Base-by-base conservation (phyloP, 2,329 filamentous ascomycete species). In the Emmonsiellopsis sp. region DNA sequence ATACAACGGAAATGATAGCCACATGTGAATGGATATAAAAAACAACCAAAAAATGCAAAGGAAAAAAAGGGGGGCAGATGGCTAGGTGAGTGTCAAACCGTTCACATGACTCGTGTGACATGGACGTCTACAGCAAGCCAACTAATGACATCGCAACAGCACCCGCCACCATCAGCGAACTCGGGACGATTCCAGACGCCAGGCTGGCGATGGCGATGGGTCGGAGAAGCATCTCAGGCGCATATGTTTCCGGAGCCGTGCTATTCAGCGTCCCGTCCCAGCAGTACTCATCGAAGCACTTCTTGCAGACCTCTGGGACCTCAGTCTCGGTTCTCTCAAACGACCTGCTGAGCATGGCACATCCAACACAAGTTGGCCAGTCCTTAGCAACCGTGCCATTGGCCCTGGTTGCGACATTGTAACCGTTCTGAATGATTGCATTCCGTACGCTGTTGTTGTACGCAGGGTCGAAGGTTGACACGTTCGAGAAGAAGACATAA, bases 311-410 rank as follows among this genome's bases (percentile, higher is more conserved):
- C 0, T 79, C 75, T 0, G 92, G 92, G 1, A 91, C 77, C 0
- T 72, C 57, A 0, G 85, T 86, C 14, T 77, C 76, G 0, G 88
- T 92, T 49, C 88, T 80, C 56, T 82, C 76, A 59, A 93, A 80
- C 60, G 85, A 89, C 56, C 92, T 81, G 51, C 80, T 81, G 13
- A 97, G 77, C 40, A 95, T 84, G 5, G 92, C 93, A 70, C 93
- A 98, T 21, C 85, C 89, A 4, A 95, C 86, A 62, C 92, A 98
- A 1, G 82, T 77, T 0, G 86, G 77, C 92, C 93, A 98, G 57
- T 85, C 70, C 2, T 71, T 61, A 66, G 94, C 86, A 2, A 84
- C 65, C 0, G 88, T 91, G 49, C 78, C 81, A 71, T 97, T 96
- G 50, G 81, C 88, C 75, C 86, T 85, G 0, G 91, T 96, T 2